Conservation (phyloP, 176 grass and related monocot species). For the Cocos nucifera region DNA sequence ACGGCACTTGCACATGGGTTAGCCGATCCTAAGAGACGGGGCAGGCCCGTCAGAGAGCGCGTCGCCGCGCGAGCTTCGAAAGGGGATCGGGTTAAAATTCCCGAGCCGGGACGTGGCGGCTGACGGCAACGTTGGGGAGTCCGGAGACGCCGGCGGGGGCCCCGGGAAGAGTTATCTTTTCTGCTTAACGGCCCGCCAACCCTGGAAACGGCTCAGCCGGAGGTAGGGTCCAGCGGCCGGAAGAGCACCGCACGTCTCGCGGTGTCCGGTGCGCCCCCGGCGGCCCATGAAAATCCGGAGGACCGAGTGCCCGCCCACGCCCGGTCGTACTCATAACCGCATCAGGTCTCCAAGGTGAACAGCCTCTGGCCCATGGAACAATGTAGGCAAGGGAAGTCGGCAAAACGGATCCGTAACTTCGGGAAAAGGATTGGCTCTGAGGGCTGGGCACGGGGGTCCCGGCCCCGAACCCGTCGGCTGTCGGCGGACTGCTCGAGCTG, state of each 20-base stretch:
- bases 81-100: too few relatives aligned
- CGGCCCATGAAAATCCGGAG: too few relatives aligned
- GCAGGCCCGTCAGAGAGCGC: slow-evolving; percentile 16
- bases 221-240: too few relatives aligned
- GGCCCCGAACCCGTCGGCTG: slow-evolving; percentile 30
- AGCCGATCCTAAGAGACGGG: slow-evolving; percentile 55
- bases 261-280: too few relatives aligned
- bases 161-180: too few relatives aligned
- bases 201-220: too few relatives aligned
- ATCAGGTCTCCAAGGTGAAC: slow-evolving; percentile 45
- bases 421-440: slow-evolving; percentile 72
- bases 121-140: too few relatives aligned
- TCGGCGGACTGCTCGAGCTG: slow-evolving; percentile 25
- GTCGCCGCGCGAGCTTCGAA: too few relatives aligned
- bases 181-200: too few relatives aligned
- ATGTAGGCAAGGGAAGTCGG: neutral
- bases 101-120: neutral
- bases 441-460: slow-evolving; percentile 50
- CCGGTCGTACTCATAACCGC: slow-evolving; percentile 52
- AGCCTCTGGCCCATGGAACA: slow-evolving; percentile 8
- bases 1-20: slow-evolving; percentile 64
- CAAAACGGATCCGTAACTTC: slow-evolving; percentile 78
- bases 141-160: too few relatives aligned
- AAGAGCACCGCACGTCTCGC: too few relatives aligned
- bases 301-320: slow-evolving; percentile 19